Evolutionary conservation across 2,329 filamentous ascomycete genomes (phyloP), one percentile per base, ranked within the genome.

Genomic region (Pseudofabraea citricarpa): DNA sequence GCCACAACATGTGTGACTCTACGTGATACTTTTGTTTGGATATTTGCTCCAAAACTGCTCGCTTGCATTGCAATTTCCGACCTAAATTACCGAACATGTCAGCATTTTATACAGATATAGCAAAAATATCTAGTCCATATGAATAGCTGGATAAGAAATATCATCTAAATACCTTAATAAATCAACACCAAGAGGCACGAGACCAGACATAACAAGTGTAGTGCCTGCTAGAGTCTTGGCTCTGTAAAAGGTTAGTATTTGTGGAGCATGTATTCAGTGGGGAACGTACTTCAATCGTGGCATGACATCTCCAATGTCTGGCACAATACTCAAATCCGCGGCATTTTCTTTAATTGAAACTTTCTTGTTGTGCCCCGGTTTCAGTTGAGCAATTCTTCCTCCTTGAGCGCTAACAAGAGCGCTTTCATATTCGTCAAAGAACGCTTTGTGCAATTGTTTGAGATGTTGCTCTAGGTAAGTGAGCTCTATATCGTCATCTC

Each of bases 41-140:
- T 67, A 37, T 75, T 64, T 0, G 88, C 91, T 16, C 93, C 93
- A 59, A 96, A 97, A 56, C 79, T 87, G 59, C 82, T 83, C 3
- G 90, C 85, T 74, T 94, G 95, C 32, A 91, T 72, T 4, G 87
- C 90, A 45, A 95, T 87, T 61, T 98, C 93, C 2, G 90, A 90
- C 48, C 77, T 80, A 45, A 19, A 37, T 36, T 19, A 16, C 35
- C 20, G 22, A 23, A 16, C 27, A 21, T 10, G 36, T 46, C 27
- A 46, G 37, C 22, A 22, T 47, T n/a, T 22, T 13, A 22, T 40
- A 21, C n/a, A 27, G 18, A 24, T 16, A 36, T 6, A 38, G 31
- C n/a, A n/a, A n/a, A n/a, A n/a, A n/a, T n/a, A n/a, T n/a, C n/a
- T n/a, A n/a, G n/a, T n/a, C n/a, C n/a, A n/a, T n/a, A n/a, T n/a